Evolutionary conservation across 2,329 filamentous ascomycete genomes (phyloP), one percentile per base, ranked within the genome.

Genomic region (Sclerotinia trifoliorum): DNA sequence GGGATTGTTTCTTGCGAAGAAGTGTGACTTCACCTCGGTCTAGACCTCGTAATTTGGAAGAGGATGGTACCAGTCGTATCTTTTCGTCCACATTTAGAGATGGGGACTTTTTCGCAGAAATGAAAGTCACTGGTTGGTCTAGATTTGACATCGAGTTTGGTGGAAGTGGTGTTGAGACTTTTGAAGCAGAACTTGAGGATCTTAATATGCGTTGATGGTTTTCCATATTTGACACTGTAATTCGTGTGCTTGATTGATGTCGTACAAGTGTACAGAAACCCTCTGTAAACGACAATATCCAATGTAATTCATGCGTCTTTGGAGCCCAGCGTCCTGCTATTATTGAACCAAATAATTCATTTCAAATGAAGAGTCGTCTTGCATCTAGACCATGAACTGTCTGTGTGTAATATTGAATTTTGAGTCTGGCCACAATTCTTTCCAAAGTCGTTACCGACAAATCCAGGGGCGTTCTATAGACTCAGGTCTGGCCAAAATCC

Each of bases 61-160:
- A 62, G 10, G 3, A 8, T 24, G 60, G n/a, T 51, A 21, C n/a
- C 3, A 39, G 15, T 6, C 21, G 21, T 7, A 51, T 62, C 21
- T 24, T 49, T 62, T 39, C 15, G 13, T 49, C 19, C 5, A 11
- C 15, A 24, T 21, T 49, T 15, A 6, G 7, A 11, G 6, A 19
- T 17, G 8, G 15, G 0, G 29, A 26, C 2, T 19, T 26, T 26
- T 24, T 15, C 0, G 0, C 8, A 13, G 21, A 13, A 19, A 19
- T 39, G 10, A 51, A 24, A 13, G 39, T 51, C 29, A 51, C 46
- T 39, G 8, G 29, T n/a, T 51, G 32, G 24, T 51, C 8, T 19
- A 51, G 21, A 17, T 19, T 24, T n/a, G 21, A 8, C 2, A 2
- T 39, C 11, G 29, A 24, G 39, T 26, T 62, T 4, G 11, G 6